phyloP scores from a whole-genome alignment of 2,329 filamentous ascomycete genomes.

The Xylariaceae sp. region DNA sequence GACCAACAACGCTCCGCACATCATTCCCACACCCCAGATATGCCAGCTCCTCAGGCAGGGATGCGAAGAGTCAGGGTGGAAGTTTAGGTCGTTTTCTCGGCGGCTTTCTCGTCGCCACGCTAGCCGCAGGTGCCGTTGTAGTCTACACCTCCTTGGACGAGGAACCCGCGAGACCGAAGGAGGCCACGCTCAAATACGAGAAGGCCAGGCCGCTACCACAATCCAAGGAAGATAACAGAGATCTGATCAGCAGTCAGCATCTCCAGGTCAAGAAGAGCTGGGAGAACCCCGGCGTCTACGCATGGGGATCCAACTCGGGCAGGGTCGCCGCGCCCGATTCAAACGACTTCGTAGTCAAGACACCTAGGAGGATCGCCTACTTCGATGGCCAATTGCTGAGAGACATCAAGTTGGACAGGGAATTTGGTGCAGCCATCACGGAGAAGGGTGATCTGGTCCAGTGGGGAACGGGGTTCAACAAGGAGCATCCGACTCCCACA shows the following conservation, averaged over 20 bases:
- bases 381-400: constrained; percentile 83
- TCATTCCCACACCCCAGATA: constrained; percentile 22
- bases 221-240: constrained; percentile 70
- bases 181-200: constrained; percentile 66
- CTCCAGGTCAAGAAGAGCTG: constrained; percentile 81
- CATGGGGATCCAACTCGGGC: constrained; percentile 87
- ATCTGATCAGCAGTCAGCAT: constrained; percentile 80
- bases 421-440: constrained; percentile 81
- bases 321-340: constrained; percentile 83
- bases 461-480: constrained; percentile 80
- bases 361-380: constrained; percentile 71
- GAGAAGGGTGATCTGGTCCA: constrained; percentile 87
- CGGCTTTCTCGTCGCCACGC: constrained; percentile 25
- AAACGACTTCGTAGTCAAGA: constrained; percentile 74
- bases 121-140: constrained; percentile 24
- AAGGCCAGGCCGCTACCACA: constrained; percentile 54
- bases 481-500: constrained; percentile 60
- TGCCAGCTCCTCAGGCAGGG: constrained; percentile 16
- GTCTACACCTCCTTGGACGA: constrained; percentile 22
- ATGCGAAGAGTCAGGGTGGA: constrained; percentile 10
- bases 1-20: background rate
- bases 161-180: constrained; percentile 22
- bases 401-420: constrained; percentile 80
- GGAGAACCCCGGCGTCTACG: constrained; percentile 83
- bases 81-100: constrained; percentile 19